phyloP scores from a whole-genome alignment of 1,284 basidiomycete genomes.

The Boletus semigastroideus region DNA sequence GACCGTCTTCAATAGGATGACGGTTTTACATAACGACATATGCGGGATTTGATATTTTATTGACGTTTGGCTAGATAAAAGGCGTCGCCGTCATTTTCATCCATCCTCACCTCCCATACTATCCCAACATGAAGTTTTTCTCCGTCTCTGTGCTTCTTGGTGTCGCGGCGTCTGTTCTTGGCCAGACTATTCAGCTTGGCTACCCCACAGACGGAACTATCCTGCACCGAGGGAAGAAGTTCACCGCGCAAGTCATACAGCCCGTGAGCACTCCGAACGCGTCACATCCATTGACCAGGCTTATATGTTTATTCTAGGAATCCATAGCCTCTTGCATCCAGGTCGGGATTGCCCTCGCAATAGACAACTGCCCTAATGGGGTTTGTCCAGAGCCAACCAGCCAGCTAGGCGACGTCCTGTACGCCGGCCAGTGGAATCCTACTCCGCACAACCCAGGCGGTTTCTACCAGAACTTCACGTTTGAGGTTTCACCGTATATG shows the following conservation, averaged over 20 bases:
- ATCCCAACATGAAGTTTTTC: conserved; percentile 19
- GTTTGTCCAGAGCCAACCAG: conserved; percentile 23
- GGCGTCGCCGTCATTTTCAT: neutral
- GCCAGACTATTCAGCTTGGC: conserved; percentile 32
- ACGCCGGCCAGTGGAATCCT: conserved; percentile 31
- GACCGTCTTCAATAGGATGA: too few species aligned
- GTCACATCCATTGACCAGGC: neutral
- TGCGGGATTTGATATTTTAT: too few species aligned
- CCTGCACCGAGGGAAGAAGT: conserved; percentile 13
- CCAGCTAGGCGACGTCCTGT: conserved; percentile 28
- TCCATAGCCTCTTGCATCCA: conserved; percentile 25
- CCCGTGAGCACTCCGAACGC: conserved; percentile 18
- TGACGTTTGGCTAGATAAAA: conserved; percentile 1
- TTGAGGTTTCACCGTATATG: conserved; percentile 14
- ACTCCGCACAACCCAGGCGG: conserved; percentile 20
- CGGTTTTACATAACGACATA: too few species aligned
- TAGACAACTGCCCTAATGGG: conserved; percentile 17
- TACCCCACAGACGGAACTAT: conserved; percentile 18
- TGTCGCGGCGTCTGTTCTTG: conserved; percentile 12
- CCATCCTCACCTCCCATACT: neutral
- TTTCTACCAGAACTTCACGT: conserved; percentile 34
- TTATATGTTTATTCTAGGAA: conserved; percentile 4
- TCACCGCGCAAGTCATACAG: conserved; percentile 19
- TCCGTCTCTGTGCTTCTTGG: conserved; percentile 8
- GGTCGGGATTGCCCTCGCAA: conserved; percentile 33